These are phyloP conservation scores for Pythium brassicae DNA, from an alignment of 352 stramenopile genomes.

Conservation along the genomic window DNA sequence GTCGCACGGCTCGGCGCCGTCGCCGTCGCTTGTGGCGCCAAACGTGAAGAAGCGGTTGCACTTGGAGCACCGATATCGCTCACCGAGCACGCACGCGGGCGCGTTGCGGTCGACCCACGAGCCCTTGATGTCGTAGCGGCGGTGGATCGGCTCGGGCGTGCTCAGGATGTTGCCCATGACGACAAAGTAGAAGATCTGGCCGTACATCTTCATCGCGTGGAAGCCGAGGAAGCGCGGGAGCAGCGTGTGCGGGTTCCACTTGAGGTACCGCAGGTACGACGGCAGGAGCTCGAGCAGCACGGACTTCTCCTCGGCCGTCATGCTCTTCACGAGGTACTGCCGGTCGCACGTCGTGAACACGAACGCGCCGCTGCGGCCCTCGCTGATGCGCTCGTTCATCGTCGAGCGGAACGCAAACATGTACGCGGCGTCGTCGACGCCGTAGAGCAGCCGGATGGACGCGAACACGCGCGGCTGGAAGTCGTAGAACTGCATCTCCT, in stretches of 20 bases:
- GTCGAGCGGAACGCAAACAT: slow-evolving; percentile 74
- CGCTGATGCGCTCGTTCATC: slow-evolving; percentile 87
- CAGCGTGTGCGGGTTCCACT: slow-evolving; percentile 84
- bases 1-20: slow-evolving; percentile 32
- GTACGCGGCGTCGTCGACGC: slow-evolving; percentile 76
- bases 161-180: slow-evolving; percentile 91
- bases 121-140: slow-evolving; percentile 90
- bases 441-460: slow-evolving; percentile 59
- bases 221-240: slow-evolving; percentile 88
- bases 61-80: slow-evolving; percentile 80
- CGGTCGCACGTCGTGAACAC: slow-evolving; percentile 88
- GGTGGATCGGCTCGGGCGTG: slow-evolving; percentile 80
- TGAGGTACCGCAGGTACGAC: slow-evolving; percentile 81
- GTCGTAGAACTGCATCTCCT: slow-evolving; percentile 87
- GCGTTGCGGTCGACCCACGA: slow-evolving; percentile 87
- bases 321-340: slow-evolving; percentile 91
- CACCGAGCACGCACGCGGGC: slow-evolving; percentile 62
- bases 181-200: slow-evolving; percentile 89
- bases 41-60: slow-evolving; percentile 85
- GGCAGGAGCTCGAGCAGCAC: slow-evolving; percentile 78
- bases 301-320: slow-evolving; percentile 72
- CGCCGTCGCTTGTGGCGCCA: slow-evolving; percentile 27
- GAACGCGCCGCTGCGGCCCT: slow-evolving; percentile 86
- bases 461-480: slow-evolving; percentile 82
- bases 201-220: slow-evolving; percentile 91